These are phyloP conservation scores for Stylosanthes scabra DNA, from an alignment of 331 rosid species.

Conservation along the genomic window DNA sequence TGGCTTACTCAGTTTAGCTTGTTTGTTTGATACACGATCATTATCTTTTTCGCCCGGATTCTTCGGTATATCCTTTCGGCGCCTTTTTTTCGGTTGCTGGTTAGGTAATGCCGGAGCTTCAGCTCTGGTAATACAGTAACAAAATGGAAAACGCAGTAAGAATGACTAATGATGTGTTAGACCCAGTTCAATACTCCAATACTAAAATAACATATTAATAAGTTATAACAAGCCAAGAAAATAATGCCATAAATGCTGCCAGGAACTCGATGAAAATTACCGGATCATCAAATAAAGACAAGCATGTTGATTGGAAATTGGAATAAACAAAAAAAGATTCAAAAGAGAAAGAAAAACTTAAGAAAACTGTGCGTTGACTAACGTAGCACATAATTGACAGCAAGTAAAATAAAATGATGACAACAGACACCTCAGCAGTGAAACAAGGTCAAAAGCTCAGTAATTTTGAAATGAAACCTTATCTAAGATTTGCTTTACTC, in stretches of 20 bases:
- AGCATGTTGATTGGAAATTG: background rate
- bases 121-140: conserved; percentile 36
- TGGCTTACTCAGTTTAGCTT: conserved; percentile 63
- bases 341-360: background rate
- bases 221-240: conserved; percentile 25
- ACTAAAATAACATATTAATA: conserved; percentile 17
- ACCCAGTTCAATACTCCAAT: conserved; percentile 22
- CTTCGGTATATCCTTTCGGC: conserved; percentile 76
- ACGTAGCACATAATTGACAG: conserved; percentile 14
- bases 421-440: conserved; percentile 8
- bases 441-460: conserved; percentile 27
- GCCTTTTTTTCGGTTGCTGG: conserved; percentile 89
- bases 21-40: conserved; percentile 58
- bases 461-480: conserved; percentile 27
- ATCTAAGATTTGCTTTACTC: conserved; percentile 14
- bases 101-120: conserved; percentile 65
- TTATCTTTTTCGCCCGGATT: conserved; percentile 61
- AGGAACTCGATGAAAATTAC: conserved; percentile 26
- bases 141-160: conserved; percentile 33
- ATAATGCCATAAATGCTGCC: conserved; percentile 12
- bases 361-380: conserved; percentile 8
- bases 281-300: conserved; percentile 14
- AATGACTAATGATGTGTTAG: conserved; percentile 29
- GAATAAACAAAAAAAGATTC: background rate
- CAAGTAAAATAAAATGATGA: conserved; percentile 23